A percentile compares a stretch with the other conserved stretches of the same genome.
These are phyloP conservation scores for Bipolaris sorokiniana DNA, from an alignment of 2,329 filamentous ascomycete genomes.

Conservation along the genomic window DNA sequence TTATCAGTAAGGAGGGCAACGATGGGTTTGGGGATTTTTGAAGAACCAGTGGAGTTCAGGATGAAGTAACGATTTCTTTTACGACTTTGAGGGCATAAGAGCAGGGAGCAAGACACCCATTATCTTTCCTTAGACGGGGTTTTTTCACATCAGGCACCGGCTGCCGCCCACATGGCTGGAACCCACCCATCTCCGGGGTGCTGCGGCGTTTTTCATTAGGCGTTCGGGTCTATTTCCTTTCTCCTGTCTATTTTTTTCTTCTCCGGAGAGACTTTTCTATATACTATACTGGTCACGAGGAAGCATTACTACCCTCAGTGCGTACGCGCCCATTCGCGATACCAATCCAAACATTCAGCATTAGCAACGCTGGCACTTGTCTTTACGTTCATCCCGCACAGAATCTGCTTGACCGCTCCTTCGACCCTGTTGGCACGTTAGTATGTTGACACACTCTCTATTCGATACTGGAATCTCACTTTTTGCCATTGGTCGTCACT, in stretches of 20 bases:
- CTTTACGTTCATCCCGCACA: conserved; percentile 85
- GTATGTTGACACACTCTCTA: not conserved
- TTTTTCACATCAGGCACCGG: too few relatives aligned
- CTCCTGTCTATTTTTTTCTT: not conserved
- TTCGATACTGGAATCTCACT: conserved; percentile 61
- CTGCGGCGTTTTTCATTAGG: too few relatives aligned
- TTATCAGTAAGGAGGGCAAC: conserved; percentile 1
- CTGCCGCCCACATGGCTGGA: too few relatives aligned
- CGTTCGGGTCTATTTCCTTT: not conserved
- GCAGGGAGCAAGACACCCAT: too few relatives aligned
- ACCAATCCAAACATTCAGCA: conserved; percentile 86
- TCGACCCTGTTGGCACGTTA: conserved; percentile 71
- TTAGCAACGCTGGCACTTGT: conserved; percentile 95
- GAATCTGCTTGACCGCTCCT: conserved; percentile 93
- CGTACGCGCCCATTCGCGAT: conserved; percentile 68
- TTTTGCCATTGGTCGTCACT: conserved; percentile 93
- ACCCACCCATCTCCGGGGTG: too few relatives aligned
- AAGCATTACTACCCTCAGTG: conserved; percentile 17
- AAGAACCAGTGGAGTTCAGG: not conserved
- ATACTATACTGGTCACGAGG: not conserved
- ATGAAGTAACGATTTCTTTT: not conserved
- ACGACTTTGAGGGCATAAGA: too few relatives aligned
- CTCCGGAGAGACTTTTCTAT: not conserved
- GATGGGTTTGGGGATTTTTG: conserved; percentile 7
- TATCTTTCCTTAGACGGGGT: too few relatives aligned